Conservation (phyloP, 108 stramenopile species). For the Mayamaea pseudoterrestris region DNA sequence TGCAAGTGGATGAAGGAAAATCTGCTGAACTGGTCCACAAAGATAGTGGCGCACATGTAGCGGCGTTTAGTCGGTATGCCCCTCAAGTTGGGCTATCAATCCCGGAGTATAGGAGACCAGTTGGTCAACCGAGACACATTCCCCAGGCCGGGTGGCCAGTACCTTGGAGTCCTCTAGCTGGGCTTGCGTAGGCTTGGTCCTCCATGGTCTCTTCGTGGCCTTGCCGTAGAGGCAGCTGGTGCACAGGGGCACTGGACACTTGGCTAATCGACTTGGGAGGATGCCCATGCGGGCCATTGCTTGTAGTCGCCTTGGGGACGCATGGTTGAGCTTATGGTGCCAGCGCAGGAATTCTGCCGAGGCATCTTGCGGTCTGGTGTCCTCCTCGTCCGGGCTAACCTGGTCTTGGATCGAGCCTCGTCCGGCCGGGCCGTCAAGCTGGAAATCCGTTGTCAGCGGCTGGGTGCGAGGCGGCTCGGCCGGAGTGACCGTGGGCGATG, state of each 20-base stretch:
- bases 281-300: conserved; percentile 20
- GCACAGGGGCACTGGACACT: conserved; percentile 22
- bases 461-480: not conserved
- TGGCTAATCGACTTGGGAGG: conserved; percentile 12
- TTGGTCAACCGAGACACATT: conserved; percentile 33
- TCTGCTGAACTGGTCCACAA: conserved; percentile 17
- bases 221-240: conserved; percentile 14
- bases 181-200: not conserved
- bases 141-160: conserved; percentile 13
- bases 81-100: conserved; percentile 27
- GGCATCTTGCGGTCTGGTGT: not conserved
- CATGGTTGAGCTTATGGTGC: conserved; percentile 17
- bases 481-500: not conserved
- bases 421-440: not conserved
- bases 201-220: conserved; percentile 4
- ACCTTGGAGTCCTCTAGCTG: not conserved
- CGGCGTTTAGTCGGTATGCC: conserved; percentile 21
- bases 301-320: conserved; percentile 10
- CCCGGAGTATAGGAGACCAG: conserved; percentile 30
- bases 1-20: conserved; percentile 22
- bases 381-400: conserved; percentile 4
- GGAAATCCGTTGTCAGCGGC: not conserved
- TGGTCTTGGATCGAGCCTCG: not conserved
- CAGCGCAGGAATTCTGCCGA: conserved; percentile 15
- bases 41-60: conserved; percentile 24